These are phyloP conservation scores for Apiotrichum mycotoxinovorans DNA, from an alignment of 1,284 basidiomycete species.

Conservation along the genomic window DNA sequence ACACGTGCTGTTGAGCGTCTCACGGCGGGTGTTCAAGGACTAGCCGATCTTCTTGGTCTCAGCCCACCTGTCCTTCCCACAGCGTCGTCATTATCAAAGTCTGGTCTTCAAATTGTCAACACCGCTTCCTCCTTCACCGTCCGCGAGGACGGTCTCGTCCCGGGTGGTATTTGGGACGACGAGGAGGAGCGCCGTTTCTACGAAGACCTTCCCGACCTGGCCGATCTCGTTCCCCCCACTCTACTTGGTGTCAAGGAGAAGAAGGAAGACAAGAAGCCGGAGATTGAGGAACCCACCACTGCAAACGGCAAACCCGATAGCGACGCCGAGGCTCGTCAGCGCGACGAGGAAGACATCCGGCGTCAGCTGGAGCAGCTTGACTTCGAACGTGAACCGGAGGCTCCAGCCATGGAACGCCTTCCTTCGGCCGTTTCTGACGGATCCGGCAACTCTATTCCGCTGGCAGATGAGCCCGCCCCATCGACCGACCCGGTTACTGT, in stretches of 20 bases:
- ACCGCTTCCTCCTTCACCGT: constrained; percentile 53
- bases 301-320: constrained; percentile 8
- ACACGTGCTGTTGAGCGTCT: constrained; percentile 91
- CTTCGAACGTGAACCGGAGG: constrained; percentile 20
- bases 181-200: constrained; percentile 94
- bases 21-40: constrained; percentile 75
- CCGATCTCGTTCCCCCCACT: constrained; percentile 82
- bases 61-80: constrained; percentile 77
- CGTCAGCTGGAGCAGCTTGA: constrained; percentile 48
- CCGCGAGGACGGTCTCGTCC: constrained; percentile 57
- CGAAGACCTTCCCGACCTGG: constrained; percentile 87
- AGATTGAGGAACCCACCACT: constrained; percentile 25
- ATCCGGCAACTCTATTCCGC: not conserved
- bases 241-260: constrained; percentile 74
- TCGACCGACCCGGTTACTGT: constrained; percentile 12
- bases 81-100: constrained; percentile 54
- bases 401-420: constrained; percentile 16
- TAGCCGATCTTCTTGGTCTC: constrained; percentile 82
- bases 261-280: constrained; percentile 40
- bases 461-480: constrained; percentile 47
- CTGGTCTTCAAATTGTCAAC: constrained; percentile 53
- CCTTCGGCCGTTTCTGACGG: constrained; percentile 10
- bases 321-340: constrained; percentile 37
- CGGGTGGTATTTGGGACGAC: constrained; percentile 93
- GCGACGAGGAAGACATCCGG: constrained; percentile 54